phyloP scores from a whole-genome alignment of 306 rosid species.

The Notholithocarpus densiflorus region DNA sequence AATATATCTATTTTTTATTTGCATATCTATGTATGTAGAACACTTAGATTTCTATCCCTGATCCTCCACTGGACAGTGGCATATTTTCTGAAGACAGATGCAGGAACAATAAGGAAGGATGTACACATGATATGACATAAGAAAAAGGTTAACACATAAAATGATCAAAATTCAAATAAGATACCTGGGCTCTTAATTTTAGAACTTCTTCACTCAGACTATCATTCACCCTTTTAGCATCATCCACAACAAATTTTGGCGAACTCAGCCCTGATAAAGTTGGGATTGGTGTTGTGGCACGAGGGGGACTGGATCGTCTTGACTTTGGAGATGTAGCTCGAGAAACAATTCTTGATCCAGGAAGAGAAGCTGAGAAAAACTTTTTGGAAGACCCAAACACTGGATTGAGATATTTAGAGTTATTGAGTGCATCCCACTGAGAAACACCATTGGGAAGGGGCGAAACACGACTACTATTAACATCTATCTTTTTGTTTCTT shows the following conservation, averaged over 20 bases:
- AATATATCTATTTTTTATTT: not conserved
- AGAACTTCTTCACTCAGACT: conserved; percentile 92
- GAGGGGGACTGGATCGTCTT: conserved; percentile 97
- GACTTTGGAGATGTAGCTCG: conserved; percentile 98
- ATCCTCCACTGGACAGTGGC: not conserved
- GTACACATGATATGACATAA: not conserved
- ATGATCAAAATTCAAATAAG: not conserved
- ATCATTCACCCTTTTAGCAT: conserved; percentile 80
- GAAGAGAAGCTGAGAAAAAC: conserved; percentile 98
- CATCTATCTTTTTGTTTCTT: conserved; percentile 92
- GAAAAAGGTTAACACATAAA: conserved; percentile 2
- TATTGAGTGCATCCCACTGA: conserved; percentile 85
- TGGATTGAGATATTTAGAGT: conserved; percentile 88
- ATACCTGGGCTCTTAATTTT: conserved; percentile 87
- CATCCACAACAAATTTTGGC: conserved; percentile 83
- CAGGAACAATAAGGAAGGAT: not conserved
- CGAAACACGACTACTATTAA: conserved; percentile 92
- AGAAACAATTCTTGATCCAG: conserved; percentile 99
- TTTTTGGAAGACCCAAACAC: conserved; percentile 97
- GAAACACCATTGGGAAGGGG: conserved; percentile 91
- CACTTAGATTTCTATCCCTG: not conserved
- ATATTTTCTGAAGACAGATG: not conserved
- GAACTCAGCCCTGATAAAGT: conserved; percentile 97
- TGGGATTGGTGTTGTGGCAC: conserved; percentile 97
- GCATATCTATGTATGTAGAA: not conserved